Evolutionary conservation across 2,329 filamentous ascomycete species (phyloP), one percentile per base, ranked within the genome.

Genomic region (Emergomyces orientalis): DNA sequence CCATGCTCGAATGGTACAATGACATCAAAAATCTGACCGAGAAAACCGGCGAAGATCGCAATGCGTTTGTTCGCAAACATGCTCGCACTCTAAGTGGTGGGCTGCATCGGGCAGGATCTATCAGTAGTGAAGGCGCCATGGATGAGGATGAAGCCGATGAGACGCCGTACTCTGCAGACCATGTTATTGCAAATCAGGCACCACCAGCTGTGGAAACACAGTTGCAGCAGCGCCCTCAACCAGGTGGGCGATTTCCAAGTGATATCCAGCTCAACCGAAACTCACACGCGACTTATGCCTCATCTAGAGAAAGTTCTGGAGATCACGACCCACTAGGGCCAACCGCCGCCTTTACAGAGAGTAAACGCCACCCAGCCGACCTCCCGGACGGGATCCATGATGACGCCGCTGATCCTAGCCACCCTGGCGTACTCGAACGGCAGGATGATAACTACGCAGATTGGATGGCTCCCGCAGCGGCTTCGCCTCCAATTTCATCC

Each of bases 181-280:
- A 72, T 7, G 70, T 72, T 22, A 69, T 76, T 37, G 67, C 78
- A 64, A 70, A 69, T 57, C 74, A 74, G 59, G 72, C 75, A 61
- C 72, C 74, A 60, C 75, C 74, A 55, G 66, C 66, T 55, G 71
- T 73, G 41, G 76, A 74, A 63, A 73, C 75, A 57, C 73, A 72
- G 69, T 80, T 84, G 70, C 83, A 84, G 76, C 87, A 84, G 76
- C 87, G 91, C 76, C 89, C 90, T 74, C 86, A 90, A 83, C 87
- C 91, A 86, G 93, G 92, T 87, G 93, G 93, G 81, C 87, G 92
- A 77, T 99, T 99, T 80, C 93, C 93, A 78, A 95, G 90, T 78
- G 92, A 97, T 81, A 81, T 97, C 71, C 86, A 91, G 80, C 84
- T 96, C 75, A 89, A 91, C 76, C 87, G 90, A 80, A 87, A 89